Percentiles rank a stretch among this genome's conserved stretches.
phyloP scores from a whole-genome alignment of 1,284 basidiomycete genomes.

The Puccinia triticina region DNA sequence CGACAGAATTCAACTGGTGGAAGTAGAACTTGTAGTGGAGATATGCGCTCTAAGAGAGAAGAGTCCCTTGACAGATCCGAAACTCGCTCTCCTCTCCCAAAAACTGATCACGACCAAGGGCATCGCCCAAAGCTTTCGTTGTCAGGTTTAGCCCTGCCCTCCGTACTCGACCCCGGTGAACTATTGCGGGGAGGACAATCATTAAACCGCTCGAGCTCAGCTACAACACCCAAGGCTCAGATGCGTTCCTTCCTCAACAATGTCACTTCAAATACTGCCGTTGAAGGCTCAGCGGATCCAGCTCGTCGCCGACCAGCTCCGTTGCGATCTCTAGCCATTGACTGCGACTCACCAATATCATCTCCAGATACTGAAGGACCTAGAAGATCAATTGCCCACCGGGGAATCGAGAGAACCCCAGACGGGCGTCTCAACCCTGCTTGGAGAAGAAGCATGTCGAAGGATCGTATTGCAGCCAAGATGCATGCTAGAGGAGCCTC shows the following conservation, averaged over 20 bases:
- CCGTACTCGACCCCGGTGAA: conserved; percentile 20
- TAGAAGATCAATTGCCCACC: conserved; percentile 1
- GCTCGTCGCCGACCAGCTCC: conserved; percentile 33
- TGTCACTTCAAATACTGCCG: conserved; percentile 10
- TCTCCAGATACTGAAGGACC: conserved; percentile 34
- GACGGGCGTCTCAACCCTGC: conserved; percentile 17
- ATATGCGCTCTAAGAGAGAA: conserved; percentile 19
- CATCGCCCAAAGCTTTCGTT: conserved; percentile 31
- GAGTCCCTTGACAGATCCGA: conserved; percentile 17
- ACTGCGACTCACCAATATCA: conserved; percentile 36
- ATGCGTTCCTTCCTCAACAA: conserved; percentile 24
- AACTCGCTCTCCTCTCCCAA: conserved; percentile 27
- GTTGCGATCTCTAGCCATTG: conserved; percentile 16
- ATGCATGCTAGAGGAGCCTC: conserved; percentile 40
- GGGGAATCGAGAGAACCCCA: conserved; percentile 21
- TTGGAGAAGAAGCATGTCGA: conserved; percentile 42
- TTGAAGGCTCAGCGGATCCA: conserved; percentile 28
- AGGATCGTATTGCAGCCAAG: conserved; percentile 39
- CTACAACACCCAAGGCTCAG: conserved; percentile 37
- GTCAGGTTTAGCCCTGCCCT: conserved; percentile 16
- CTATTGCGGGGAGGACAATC: conserved; percentile 30
- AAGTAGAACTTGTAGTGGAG: background rate
- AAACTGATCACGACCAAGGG: conserved; percentile 2
- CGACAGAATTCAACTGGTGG: conserved; percentile 22
- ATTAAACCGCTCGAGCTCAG: conserved; percentile 24